Evolutionary conservation across 208 protist genomes (phyloP).

Genomic region (Acanthamoeba lenticulata): DNA sequence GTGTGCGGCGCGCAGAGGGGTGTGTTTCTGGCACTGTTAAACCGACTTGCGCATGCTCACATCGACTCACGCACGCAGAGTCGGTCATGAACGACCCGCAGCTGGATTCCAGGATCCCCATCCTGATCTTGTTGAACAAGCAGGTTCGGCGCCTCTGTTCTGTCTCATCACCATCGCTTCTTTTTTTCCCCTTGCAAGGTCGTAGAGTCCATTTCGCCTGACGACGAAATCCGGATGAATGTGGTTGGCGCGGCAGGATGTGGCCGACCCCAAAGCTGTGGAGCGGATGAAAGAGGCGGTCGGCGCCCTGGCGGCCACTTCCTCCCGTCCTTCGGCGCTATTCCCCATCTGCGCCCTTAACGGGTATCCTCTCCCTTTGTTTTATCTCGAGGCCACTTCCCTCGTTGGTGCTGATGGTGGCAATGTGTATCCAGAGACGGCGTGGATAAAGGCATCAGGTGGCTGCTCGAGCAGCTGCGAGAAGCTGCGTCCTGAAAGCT

Average conservation of each 20-base stretch:
- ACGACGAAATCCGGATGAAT: not conserved
- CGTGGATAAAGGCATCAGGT: slow-evolving; percentile 10
- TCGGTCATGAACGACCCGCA: not conserved
- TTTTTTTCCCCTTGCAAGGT: not conserved
- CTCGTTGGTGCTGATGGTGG: no score
- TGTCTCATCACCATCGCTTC: not conserved
- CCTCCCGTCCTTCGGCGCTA: not conserved
- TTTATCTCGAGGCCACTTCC: not conserved
- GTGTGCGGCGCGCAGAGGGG: no score
- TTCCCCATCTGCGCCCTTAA: slow-evolving; percentile 30
- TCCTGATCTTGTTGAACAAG: slow-evolving; percentile 73
- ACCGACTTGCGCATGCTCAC: not conserved
- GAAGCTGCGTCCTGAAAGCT: not conserved
- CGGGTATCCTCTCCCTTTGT: not conserved
- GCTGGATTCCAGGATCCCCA: not conserved
- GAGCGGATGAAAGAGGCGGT: not conserved
- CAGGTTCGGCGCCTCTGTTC: no score
- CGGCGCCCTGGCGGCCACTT: not conserved
- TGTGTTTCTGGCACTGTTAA: no score
- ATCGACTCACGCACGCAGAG: not conserved
- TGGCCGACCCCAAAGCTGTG: not conserved
- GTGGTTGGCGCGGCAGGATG: not conserved
- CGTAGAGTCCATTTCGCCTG: not conserved
- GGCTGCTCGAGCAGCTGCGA: slow-evolving; percentile 28
- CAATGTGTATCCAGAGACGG: not conserved